Evolutionary conservation across 345 rosid species (phyloP), one percentile per base, ranked within the genome.

Genomic region (Brassica cretica): DNA sequence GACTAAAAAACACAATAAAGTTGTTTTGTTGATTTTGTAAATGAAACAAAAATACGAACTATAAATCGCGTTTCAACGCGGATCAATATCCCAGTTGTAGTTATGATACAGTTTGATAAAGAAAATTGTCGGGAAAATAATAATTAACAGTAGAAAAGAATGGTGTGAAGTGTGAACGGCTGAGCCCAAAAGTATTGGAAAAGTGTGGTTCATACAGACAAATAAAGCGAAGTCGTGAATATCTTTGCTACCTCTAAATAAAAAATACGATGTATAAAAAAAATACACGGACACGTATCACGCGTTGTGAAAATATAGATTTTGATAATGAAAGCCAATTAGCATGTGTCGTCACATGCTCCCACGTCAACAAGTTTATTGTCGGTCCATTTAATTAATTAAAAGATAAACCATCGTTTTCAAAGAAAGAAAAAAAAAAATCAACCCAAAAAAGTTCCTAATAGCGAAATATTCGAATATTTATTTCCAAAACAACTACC

Each of bases 331-430:
- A 77, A 25, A 70, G 71, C 35, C 3, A 64, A 25, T 55, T 71
- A 71, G 41, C 76, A 37, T 70, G 49, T 71, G 80, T 55, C 72
- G 55, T 37, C 60, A 64, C 71, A 64, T 71, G 71, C 60, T 39
- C 2, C 71, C 81, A 77, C 76, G 71, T 77, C 81, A 71, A 53
- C 65, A 24, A 64, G 11, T 15, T 71, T 77, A 8, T 18, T 77
- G 81, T 77, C 71, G 81, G 81, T 70, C 76, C 37, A 29, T 37
- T 39, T 71, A 12, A 64, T 51, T 51, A 51, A 15, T 51, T 6
- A 18, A 21, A 21, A 33, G 24, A 46, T 39, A 30, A 53, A 71
- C 55, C 65, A 35, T 77, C 75, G 35, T 64, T 70, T 27, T 77
- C 71, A 37, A 2, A 2, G 4, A 53, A 16, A 25, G 2, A 68